Evolutionary conservation across 1,284 basidiomycete species (phyloP).

Genomic region (Jaminaea rosea): DNA sequence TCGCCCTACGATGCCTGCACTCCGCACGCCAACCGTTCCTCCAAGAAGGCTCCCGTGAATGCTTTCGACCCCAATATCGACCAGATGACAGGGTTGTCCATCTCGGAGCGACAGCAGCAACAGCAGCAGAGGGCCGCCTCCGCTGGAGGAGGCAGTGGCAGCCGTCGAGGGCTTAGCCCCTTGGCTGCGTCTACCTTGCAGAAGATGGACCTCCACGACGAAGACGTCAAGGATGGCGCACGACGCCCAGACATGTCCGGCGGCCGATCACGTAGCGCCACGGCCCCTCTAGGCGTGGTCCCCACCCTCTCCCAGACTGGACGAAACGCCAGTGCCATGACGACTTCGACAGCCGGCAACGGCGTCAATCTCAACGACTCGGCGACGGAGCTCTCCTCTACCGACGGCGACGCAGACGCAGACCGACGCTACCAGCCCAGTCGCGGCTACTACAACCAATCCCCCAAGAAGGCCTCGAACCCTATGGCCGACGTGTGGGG

Average conservation of each 20-base stretch:
- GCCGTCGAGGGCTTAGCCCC: slow-evolving; percentile 1
- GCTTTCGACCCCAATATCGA: slow-evolving; percentile 42
- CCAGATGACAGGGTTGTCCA: slow-evolving; percentile 33
- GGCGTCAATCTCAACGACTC: neutral
- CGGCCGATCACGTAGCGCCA: no score
- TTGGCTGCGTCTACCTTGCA: slow-evolving; percentile 5
- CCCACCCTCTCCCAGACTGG: neutral
- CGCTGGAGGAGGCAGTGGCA: neutral
- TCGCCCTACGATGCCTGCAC: slow-evolving; percentile 45
- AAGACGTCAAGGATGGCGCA: no score
- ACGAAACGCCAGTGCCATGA: neutral
- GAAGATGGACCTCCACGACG: slow-evolving; percentile 5
- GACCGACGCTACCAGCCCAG: slow-evolving; percentile 21
- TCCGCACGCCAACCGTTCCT: slow-evolving; percentile 34
- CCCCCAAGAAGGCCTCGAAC: slow-evolving; percentile 22
- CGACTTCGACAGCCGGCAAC: neutral
- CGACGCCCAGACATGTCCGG: no score
- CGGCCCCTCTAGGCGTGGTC: neutral
- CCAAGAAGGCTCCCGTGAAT: slow-evolving; percentile 29
- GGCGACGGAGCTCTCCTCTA: neutral
- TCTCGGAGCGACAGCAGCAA: slow-evolving; percentile 13
- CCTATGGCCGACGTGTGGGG: slow-evolving; percentile 44
- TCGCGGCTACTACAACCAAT: slow-evolving; percentile 23
- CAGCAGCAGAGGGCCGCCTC: no score
- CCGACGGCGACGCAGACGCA: slow-evolving; percentile 14